Evolutionary conservation across 352 stramenopile species (phyloP), one percentile per base, ranked within the genome.

Genomic region (Saprolegnia parasitica): DNA sequence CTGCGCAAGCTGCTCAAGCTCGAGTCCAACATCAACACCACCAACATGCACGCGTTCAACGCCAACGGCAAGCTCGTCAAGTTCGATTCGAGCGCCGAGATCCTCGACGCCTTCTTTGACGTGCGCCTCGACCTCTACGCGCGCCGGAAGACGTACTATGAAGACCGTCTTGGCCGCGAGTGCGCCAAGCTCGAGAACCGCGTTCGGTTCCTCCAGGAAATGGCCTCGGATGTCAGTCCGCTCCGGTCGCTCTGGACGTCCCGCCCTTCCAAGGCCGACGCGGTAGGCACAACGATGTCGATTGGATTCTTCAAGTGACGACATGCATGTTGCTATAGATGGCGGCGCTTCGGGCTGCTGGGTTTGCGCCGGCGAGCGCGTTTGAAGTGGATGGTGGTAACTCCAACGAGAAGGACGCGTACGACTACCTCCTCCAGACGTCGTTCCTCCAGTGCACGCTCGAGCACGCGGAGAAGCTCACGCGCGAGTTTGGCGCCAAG

Each of bases 391-490:
- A 72, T 1, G 64, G 26, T 18, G 71, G 72, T 11, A 68, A 78
- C 0, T 75, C 80, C 1, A 73, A 79, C 0, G 78, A 80, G 4
- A 50, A 63, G 18, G 77, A 85, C 24, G 79, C 97, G 13, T 99
- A 97, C 64, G 96, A 99, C 74, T 99, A 99, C 75, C 81, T 99
- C 56, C 86, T 99, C 32, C 97, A 92, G 64, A 99, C 98, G 83
- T 98, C 98, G 70, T 87, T 99, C 65, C 97, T 98, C 92, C 98
- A 84, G 72, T 95, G 99, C 56, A 99, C 97, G 5, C 91, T 95
- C 60, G 97, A 99, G 77, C 91, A 96, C 68, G 86, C 93, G 5
- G 83, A 97, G 49, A 84, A 96, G 46, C 79, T 99, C 49, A 82
- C 95, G 68, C 84, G 78, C 46, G 85, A 99, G 74, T 89, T 97